Evolutionary conservation across 768 basidiomycete genomes (phyloP), one percentile per base, ranked within the genome.

Genomic region (Rossbeevera mucosa): DNA sequence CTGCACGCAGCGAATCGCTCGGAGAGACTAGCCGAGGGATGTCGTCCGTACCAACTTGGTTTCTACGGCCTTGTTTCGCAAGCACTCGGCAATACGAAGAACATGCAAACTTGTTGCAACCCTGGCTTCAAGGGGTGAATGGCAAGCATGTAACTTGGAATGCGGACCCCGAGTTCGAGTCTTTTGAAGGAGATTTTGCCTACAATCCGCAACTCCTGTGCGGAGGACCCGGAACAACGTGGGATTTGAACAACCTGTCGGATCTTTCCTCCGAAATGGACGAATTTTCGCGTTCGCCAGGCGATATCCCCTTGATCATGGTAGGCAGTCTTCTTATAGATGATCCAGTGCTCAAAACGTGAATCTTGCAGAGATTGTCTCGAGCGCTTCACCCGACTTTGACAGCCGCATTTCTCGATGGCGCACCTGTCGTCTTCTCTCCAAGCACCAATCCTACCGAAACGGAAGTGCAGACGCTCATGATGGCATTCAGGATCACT

Each of bases 331-430:
- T 54, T 59, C 55, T 53, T 16, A 30, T 51, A 50, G 56, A 58
- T 53, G 55, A 55, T 58, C 56, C 53, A 26, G 50, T 26, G 41
- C 31, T 45, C 41, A 4, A 48, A 38, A 53, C 54, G 58, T 42
- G 59, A 49, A 51, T 52, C 51, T 43, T 53, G 16, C 57, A 90
- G 88, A 80, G 79, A 65, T 73, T 96, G 24, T 81, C 87, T 51
- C 77, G 79, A 48, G 80, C 84, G 13, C 69, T 98, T n/a, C 82
- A 93, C 59, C 77, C 91, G 3, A 84, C 85, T 9, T 73, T 97
- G 11, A 72, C 92, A 2, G 85, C 91, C 20, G 85, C 88, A 2
- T 91, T 92, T 69, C 80, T 98, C 20, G 94, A 98, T 66, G 82
- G 82, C 57, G 91, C 91, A 4, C 91, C 94, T 2, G 64, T 80